These are phyloP conservation scores for Fusarium decemcellulare DNA, from an alignment of 2,329 filamentous ascomycete species.

Conservation along the genomic window DNA sequence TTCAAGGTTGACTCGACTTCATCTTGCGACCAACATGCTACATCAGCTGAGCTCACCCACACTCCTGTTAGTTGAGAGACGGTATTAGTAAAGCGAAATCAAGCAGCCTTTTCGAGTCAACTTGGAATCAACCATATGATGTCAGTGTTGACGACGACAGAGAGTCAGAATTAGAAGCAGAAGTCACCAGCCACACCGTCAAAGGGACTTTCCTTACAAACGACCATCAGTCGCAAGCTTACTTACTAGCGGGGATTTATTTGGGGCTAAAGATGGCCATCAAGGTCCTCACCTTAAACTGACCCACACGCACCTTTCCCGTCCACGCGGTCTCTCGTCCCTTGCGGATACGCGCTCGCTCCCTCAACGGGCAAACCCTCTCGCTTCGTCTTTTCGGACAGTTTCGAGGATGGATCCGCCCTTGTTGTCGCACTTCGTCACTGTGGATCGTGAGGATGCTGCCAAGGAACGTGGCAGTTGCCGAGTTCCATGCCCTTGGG, in stretches of 20 bases:
- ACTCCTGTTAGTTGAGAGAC: background rate
- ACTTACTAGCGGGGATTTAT: slow-evolving; percentile 17
- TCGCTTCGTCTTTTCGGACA: background rate
- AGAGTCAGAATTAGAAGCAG: background rate
- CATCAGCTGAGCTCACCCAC: background rate
- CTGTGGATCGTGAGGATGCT: slow-evolving; percentile 13
- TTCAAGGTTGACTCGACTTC: slow-evolving; percentile 7
- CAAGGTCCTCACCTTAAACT: slow-evolving; percentile 48
- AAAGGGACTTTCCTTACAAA: slow-evolving; percentile 13
- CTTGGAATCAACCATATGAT: background rate
- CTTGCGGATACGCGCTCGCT: background rate
- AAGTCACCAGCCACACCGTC: slow-evolving; percentile 30
- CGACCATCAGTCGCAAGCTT: slow-evolving; percentile 8
- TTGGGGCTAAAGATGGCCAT: slow-evolving; percentile 40
- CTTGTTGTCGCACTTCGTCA: slow-evolving; percentile 5
- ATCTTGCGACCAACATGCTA: background rate
- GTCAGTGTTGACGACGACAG: too few relatives aligned
- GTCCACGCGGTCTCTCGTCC: slow-evolving; percentile 6
- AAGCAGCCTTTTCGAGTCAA: too few relatives aligned
- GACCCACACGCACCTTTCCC: slow-evolving; percentile 41
- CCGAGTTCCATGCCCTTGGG: slow-evolving; percentile 36
- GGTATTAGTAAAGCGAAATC: background rate
- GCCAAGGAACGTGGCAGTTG: slow-evolving; percentile 37
- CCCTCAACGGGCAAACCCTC: background rate
- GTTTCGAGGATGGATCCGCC: background rate